A percentile compares a stretch with the other conserved stretches of the same genome.
Conservation (phyloP, 179 eudicot species). For the Actinidia chinensis region DNA sequence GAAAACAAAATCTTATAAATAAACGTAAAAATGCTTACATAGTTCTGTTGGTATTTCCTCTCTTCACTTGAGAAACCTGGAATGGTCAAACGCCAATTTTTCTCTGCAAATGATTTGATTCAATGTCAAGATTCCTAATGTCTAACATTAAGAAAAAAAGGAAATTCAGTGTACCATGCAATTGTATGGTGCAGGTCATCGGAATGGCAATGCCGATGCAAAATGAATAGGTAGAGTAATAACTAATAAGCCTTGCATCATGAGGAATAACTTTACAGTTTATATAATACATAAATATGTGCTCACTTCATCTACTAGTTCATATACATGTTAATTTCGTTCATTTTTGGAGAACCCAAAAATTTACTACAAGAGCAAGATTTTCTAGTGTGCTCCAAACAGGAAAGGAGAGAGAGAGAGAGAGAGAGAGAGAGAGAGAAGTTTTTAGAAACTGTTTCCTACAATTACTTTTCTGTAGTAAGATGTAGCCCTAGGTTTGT, state of each 20-base stretch:
- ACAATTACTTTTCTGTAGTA: too few species aligned
- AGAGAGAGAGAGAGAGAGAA: neutral
- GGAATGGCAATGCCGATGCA: neutral
- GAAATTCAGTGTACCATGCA: neutral
- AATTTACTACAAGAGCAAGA: neutral
- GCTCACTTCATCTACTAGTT: neutral
- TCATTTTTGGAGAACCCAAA: neutral
- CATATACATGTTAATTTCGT: neutral
- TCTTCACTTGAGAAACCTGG: constrained; percentile 89
- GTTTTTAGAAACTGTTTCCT: neutral
- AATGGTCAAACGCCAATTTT: constrained; percentile 65
- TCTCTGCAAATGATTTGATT: constrained; percentile 51
- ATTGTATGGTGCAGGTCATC: neutral
- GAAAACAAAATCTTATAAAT: neutral
- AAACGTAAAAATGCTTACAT: constrained; percentile 42
- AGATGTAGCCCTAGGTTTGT: too few species aligned
- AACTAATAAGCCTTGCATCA: neutral
- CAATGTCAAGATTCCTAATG: constrained; percentile 12
- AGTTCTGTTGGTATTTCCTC: constrained; percentile 44
- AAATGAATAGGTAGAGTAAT: neutral
- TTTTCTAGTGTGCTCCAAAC: neutral
- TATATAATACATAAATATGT: neutral
- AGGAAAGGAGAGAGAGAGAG: neutral
- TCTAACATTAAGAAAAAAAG: neutral
- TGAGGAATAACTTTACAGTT: neutral